Evolutionary conservation across 2,329 filamentous ascomycete genomes (phyloP), one percentile per base, ranked within the genome.

Genomic region (Leptographium wingfieldii): DNA sequence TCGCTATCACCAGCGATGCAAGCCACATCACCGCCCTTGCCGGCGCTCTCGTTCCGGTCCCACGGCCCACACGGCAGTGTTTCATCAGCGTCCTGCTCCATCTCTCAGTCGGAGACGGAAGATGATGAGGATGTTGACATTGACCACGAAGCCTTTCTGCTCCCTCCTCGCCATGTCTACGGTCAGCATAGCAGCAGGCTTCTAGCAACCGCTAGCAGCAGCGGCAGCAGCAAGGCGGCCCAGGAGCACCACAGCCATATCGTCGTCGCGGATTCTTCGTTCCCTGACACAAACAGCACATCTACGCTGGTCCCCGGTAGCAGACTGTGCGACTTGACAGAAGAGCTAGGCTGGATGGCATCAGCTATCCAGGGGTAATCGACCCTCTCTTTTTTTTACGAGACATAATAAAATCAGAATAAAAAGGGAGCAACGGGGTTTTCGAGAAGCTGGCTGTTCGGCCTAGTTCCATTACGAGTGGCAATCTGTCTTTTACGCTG

Each of bases 281-380:
- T 49, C 29, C 51, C 52, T 10, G 11, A 54, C 52, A n/a, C 51
- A 16, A 54, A 69, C 14, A 69, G 67, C 35, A 69, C 68, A 1
- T 66, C 72, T 1, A 68, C 66, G 0, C 58, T 73, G 10, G 63
- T 71, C 6, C 67, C 70, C 3, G 64, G 66, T 38, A 68, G 67
- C 12, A 48, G 55, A 25, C 31, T 66, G 68, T 7, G 68, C 5
- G 70, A 73, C 35, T 62, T 76, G 9, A 67, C 72, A 7, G 70
- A 61, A 57, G 80, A 82, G 66, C 69, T 81, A 62, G 73, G 76
- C 59, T 81, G 79, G 78, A 77, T 82, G 68, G 76, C 75, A 12
- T 73, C 76, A 38, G 70, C 74, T 29, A 79, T 82, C 63, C 71
- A 71, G 57, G 69, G 66, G 33, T 64, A 31, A 59, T 7, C 11